Base-by-base conservation (phyloP, 1,284 basidiomycete species). In the Prillingera fragicola region DNA sequence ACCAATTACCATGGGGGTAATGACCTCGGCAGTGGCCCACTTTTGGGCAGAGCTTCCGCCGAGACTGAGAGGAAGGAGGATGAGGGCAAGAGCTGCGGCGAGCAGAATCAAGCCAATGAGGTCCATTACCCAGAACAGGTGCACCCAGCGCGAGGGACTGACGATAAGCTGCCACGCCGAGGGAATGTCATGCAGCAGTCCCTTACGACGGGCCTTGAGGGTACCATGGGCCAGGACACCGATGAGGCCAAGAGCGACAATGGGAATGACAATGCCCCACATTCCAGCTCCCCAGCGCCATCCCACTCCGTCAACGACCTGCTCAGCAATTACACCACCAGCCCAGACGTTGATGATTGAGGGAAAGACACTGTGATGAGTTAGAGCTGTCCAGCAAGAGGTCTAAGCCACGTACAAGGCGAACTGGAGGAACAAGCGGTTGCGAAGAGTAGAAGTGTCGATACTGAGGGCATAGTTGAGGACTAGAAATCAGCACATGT, bases 241-340 rank as follows among this genome's bases (percentile, higher is more conserved):
- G 38, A 71, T 44, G 14, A 74, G 55, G 4, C 69, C 69, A 14
- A 72, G 26, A 13, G 60, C 36, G 39, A 57, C 55, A 33, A 66
- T 55, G 4, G 72, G 68, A 53, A 69, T 70, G 49, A 74, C 71
- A 53, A 74, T 72, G 12, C 61, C 65, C 62, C 66, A 75, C 67
- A 73, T 72, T 27, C 67, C 69, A 15, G 68, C 63, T 39, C 69
- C 72, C 68, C 69, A 73, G 34, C 62, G 54, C 74, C 74, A 74
- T 24, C 65, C 67, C 1, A 63, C 64, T 5, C 44, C 50, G 4
- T 43, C 23, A 12, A 28, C 24, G 1, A 44, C 32, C 15, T 42
- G 17, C n/a, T 33, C 25, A 5, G 49, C 49, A 14, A 51, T 43
- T 29, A 39, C 36, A 8, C 43, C 48, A 8, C 37, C 37, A 2